Evolutionary conservation across 306 rosid genomes (phyloP), one percentile per base, ranked within the genome.

Genomic region (Vigna angularis): DNA sequence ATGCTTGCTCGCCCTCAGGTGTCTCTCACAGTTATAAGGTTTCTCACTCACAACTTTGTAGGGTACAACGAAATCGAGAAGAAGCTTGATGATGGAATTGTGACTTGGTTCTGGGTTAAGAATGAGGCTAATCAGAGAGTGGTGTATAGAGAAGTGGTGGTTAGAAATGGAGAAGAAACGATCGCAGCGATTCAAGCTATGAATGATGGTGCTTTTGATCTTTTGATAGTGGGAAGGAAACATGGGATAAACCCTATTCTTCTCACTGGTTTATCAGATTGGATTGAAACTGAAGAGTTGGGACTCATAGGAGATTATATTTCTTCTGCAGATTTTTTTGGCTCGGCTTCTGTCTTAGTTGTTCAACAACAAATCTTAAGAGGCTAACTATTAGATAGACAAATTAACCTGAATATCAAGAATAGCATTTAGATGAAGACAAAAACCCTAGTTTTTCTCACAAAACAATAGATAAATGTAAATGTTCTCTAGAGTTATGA

Each of bases 41-140:
- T 93, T 75, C 87, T 91, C 1, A 42, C 96, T 0, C 30, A 66
- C 14, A 88, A 83, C 34, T 66, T 34, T 2, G 66, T 74, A 32
- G 96, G 93, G 7, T 93, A 89, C 34, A 15, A 62, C 51, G 96
- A 89, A 69, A 58, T 78, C 18, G 98, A 94, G 93, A 94, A 86
- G 86, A 94, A 94, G 79, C 79, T 94, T 15, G 98, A 94, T 51
- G 98, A 94, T 73, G 98, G 96, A 6, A 56, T 81, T 18, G 91
- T 90, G 61, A 94, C 97, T 0, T 91, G 90, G 97, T 91, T 94
- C 68, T 94, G 96, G 93, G 93, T 94, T 2, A 94, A 91, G 83
- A 91, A 94, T 55, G 97, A 94, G 82, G 11, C 13, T 9, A 89
- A 91, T 63, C 53, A 74, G 2, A 81, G 86, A 61, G 90, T 94